These are phyloP conservation scores for Psidium guajava DNA, from an alignment of 345 rosid genomes.

Conservation along the genomic window DNA sequence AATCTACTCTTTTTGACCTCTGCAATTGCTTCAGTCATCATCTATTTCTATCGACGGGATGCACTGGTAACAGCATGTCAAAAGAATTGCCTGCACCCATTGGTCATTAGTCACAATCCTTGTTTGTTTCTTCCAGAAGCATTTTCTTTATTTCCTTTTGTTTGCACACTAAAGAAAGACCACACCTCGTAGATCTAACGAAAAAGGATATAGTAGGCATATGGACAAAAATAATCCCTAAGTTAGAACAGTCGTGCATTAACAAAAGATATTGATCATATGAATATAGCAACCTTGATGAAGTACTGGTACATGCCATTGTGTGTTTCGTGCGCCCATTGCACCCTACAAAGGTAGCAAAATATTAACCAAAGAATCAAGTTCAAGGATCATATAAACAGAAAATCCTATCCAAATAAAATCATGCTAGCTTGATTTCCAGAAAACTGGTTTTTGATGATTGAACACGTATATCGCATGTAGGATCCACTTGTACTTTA, in stretches of 20 bases:
- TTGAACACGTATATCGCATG: background rate
- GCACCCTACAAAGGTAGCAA: conserved; percentile 34
- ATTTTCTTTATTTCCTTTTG: background rate
- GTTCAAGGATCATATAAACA: background rate
- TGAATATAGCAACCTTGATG: conserved; percentile 41
- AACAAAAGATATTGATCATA: background rate
- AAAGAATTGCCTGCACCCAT: background rate
- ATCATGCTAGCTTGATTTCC: background rate
- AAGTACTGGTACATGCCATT: conserved; percentile 60
- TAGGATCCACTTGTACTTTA: background rate
- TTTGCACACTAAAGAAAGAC: background rate
- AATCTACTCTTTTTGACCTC: background rate
- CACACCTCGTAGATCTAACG: background rate
- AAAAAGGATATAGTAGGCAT: background rate
- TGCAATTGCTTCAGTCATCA: background rate
- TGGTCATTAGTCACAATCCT: background rate
- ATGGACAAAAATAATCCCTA: background rate
- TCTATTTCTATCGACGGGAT: background rate
- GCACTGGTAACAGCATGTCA: background rate
- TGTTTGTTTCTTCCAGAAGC: background rate
- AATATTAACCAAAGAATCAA: background rate
- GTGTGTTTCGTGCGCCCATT: conserved; percentile 40
- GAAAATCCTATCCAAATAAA: background rate
- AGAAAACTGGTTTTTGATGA: background rate
- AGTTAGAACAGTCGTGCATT: background rate